Conservation (phyloP, 2,329 filamentous ascomycete genomes). For the Canariomyces notabilis region DNA sequence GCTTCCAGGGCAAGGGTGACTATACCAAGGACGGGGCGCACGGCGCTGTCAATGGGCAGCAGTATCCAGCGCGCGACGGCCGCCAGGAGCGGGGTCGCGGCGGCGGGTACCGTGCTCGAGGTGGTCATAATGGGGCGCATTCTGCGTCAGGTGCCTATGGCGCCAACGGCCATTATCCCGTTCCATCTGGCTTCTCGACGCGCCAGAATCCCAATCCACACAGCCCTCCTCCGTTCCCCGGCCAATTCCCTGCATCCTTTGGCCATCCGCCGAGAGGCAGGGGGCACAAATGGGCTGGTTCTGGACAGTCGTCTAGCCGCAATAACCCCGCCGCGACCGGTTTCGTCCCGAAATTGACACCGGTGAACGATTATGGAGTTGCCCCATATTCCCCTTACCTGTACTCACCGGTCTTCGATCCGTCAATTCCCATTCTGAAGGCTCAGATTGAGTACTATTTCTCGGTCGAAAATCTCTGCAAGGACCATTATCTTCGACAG, state of each 20-base stretch:
- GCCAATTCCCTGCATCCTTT: slow-evolving; percentile 30
- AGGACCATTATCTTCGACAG: slow-evolving; percentile 80
- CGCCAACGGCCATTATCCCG: slow-evolving; percentile 32
- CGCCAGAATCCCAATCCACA: slow-evolving; percentile 35
- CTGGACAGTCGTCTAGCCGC: slow-evolving; percentile 16
- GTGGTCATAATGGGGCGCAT: slow-evolving; percentile 37
- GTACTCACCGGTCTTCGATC: slow-evolving; percentile 20
- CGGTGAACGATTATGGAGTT: slow-evolving; percentile 39
- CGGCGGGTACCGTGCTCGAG: slow-evolving; percentile 43
- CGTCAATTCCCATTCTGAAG: slow-evolving; percentile 38
- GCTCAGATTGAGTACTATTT: slow-evolving; percentile 85
- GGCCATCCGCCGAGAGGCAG: slow-evolving; percentile 21
- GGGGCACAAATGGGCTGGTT: slow-evolving; percentile 20
- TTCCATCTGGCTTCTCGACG: slow-evolving; percentile 28
- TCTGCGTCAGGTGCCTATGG: slow-evolving; percentile 34
- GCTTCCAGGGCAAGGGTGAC: slow-evolving; percentile 14
- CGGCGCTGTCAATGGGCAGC: slow-evolving; percentile 24
- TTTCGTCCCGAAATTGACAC: slow-evolving; percentile 28
- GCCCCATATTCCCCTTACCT: slow-evolving; percentile 53
- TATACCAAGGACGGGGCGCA: slow-evolving; percentile 22
- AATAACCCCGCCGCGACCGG: slow-evolving; percentile 17
- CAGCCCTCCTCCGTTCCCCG: slow-evolving; percentile 37
- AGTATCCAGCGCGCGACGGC: slow-evolving; percentile 30
- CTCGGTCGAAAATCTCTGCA: slow-evolving; percentile 90
- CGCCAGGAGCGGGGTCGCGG: slow-evolving; percentile 36